Conservation (phyloP, 371 early-diverging fungal species). For the Mortierella sp. region DNA sequence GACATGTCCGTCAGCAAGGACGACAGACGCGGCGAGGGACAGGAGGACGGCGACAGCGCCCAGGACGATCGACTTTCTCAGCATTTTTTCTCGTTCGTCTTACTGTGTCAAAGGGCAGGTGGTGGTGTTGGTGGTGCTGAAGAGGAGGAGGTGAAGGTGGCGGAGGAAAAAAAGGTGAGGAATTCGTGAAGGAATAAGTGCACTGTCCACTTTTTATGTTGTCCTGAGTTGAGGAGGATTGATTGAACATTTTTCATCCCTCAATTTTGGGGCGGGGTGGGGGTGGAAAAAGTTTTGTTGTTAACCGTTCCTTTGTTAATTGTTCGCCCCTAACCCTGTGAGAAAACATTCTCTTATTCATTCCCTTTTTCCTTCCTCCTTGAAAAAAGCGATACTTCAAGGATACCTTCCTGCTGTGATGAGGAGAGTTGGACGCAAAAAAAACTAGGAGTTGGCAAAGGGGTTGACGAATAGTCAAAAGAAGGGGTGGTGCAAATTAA, state of each 20-base stretch:
- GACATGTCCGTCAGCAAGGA: conserved; percentile 10
- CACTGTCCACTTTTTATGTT: not conserved
- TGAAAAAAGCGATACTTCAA: not conserved
- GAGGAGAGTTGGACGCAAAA: not conserved
- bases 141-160: no score
- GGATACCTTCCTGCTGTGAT: not conserved
- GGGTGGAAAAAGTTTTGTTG: not conserved
- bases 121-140: no score
- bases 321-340: conserved; percentile 16
- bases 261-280: not conserved
- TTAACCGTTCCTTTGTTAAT: not conserved
- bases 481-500: not conserved
- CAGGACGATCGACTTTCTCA: conserved; percentile 15
- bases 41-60: conserved; percentile 13
- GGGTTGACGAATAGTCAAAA: not conserved
- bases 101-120: not conserved
- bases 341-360: not conserved
- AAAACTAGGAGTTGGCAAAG: not conserved
- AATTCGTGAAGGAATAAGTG: not conserved
- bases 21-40: conserved; percentile 5
- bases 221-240: not conserved
- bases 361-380: not conserved
- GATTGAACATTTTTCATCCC: not conserved
- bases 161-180: not conserved
- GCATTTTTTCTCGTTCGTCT: not conserved